A percentile compares a stretch with the other conserved stretches of the same genome.
These are phyloP conservation scores for Termitomyces sp. DNA, from an alignment of 768 basidiomycete genomes.

Conservation along the genomic window DNA sequence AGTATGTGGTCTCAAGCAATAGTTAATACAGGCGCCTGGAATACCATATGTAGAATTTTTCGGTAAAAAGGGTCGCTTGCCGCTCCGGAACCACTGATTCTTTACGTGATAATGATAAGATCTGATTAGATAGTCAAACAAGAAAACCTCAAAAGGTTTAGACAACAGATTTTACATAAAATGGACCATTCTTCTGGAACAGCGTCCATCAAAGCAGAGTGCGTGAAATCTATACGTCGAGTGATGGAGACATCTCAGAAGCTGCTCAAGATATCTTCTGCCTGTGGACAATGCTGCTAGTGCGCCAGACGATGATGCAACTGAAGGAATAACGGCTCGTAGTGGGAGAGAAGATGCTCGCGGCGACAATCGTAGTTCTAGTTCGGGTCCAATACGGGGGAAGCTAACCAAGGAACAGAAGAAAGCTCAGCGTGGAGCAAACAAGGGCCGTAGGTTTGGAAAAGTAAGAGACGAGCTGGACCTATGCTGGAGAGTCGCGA, in stretches of 20 bases:
- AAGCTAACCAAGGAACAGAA: constrained; percentile 56
- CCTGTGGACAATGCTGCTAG: constrained; percentile 16
- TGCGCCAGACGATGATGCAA: constrained; percentile 39
- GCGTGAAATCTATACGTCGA: constrained; percentile 7
- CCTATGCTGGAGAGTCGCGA: constrained; percentile 77
- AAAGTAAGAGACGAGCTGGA: constrained; percentile 76
- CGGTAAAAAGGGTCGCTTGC: too few relatives aligned
- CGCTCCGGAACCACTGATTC: too few relatives aligned
- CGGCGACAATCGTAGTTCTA: constrained; percentile 12
- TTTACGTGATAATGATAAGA: not conserved
- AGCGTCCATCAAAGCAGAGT: constrained; percentile 35
- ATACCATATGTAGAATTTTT: too few relatives aligned
- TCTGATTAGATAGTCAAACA: not conserved
- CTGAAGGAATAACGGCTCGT: constrained; percentile 48
- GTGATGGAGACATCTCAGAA: not conserved
- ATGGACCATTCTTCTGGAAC: constrained; percentile 23
- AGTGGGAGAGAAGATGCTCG: constrained; percentile 16
- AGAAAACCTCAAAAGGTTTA: not conserved
- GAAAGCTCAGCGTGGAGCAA: constrained; percentile 73
- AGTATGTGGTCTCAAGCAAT: too few relatives aligned
- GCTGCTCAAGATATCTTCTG: constrained; percentile 25
- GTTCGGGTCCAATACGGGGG: constrained; percentile 22
- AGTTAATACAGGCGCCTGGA: too few relatives aligned
- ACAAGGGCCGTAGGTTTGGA: constrained; percentile 77
- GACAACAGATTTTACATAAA: not conserved